phyloP scores from a whole-genome alignment of 257 asterid species.

The Forsythia viridissima region DNA sequence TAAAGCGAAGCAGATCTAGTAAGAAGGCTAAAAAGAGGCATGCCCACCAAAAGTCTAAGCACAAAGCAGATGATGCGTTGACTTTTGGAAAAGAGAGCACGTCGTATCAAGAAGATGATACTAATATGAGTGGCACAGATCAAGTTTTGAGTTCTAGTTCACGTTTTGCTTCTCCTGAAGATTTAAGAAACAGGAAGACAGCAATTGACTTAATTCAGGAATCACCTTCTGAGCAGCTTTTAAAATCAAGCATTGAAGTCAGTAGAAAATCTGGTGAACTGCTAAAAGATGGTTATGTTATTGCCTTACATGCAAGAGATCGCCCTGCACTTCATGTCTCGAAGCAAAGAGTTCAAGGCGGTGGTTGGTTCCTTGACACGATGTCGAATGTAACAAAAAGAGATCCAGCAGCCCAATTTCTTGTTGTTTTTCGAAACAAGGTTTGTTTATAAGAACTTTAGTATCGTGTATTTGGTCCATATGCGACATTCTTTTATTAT shows the following conservation, averaged over 20 bases:
- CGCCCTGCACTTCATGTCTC: constrained; percentile 78
- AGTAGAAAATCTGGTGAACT: constrained; percentile 59
- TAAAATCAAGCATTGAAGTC: constrained; percentile 51
- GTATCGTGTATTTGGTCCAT: constrained; percentile 1
- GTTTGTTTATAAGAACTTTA: constrained; percentile 39
- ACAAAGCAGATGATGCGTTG: constrained; percentile 68
- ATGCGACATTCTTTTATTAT: background rate
- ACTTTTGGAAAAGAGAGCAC: constrained; percentile 70
- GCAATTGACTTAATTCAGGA: constrained; percentile 59
- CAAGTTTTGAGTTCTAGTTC: constrained; percentile 90
- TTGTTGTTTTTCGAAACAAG: constrained; percentile 85
- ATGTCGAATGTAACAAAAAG: constrained; percentile 79
- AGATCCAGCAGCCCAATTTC: constrained; percentile 99
- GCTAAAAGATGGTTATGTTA: constrained; percentile 84
- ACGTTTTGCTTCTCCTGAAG: constrained; percentile 92
- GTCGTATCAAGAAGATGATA: constrained; percentile 84
- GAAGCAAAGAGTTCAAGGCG: constrained; percentile 89
- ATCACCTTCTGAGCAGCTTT: constrained; percentile 49
- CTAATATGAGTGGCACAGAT: constrained; percentile 87
- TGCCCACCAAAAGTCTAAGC: constrained; percentile 84
- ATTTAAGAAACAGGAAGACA: constrained; percentile 67
- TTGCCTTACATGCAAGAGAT: constrained; percentile 84
- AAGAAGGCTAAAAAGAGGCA: constrained; percentile 96
- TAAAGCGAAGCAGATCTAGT: constrained; percentile 87
- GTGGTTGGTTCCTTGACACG: constrained; percentile 98